These are phyloP conservation scores for Taiwanofungus camphoratus DNA, from an alignment of 1,284 basidiomycete genomes.

Conservation along the genomic window DNA sequence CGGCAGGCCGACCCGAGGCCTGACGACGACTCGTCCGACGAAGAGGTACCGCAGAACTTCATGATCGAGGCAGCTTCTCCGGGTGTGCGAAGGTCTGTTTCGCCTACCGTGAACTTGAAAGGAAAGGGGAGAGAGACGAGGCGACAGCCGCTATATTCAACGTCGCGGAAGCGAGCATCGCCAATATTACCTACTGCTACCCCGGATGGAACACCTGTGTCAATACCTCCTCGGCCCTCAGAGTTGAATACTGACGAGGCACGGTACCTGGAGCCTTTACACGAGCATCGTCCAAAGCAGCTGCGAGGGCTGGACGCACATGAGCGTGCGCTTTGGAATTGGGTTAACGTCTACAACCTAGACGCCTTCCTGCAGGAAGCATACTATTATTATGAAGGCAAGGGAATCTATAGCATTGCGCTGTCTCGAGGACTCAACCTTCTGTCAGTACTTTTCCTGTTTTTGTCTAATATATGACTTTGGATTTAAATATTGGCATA, in stretches of 20 bases:
- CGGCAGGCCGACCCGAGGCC: conserved; percentile 52
- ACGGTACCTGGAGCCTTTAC: conserved; percentile 17
- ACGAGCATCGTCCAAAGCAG: conserved; percentile 35
- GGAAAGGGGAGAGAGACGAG: conserved; percentile 31
- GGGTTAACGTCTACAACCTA: conserved; percentile 97
- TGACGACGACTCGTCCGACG: conserved; percentile 62
- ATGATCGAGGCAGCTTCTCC: conserved; percentile 64
- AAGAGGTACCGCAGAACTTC: conserved; percentile 77
- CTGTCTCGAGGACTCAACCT: conserved; percentile 85
- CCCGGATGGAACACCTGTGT: conserved; percentile 22
- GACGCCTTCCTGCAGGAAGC: conserved; percentile 94
- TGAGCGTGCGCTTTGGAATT: conserved; percentile 93
- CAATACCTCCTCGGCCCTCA: conserved; percentile 63
- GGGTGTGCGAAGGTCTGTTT: conserved; percentile 28
- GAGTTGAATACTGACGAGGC: conserved; percentile 43
- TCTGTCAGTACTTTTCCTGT: conserved; percentile 57
- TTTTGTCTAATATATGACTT: conserved; percentile 16
- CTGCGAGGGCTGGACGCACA: conserved; percentile 76
- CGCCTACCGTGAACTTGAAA: conserved; percentile 29
- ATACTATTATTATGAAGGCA: conserved; percentile 94
- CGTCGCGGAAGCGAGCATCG: conserved; percentile 16
- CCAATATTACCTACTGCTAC: conserved; percentile 31
- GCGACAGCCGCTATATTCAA: conserved; percentile 22
- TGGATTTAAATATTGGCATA: conserved; percentile 31
- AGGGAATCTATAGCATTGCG: conserved; percentile 93